A percentile compares a stretch with the other conserved stretches of the same genome.
Evolutionary conservation across 805 yeast genomes (phyloP).

Genomic region (Schizosaccharomyces lindneri): DNA sequence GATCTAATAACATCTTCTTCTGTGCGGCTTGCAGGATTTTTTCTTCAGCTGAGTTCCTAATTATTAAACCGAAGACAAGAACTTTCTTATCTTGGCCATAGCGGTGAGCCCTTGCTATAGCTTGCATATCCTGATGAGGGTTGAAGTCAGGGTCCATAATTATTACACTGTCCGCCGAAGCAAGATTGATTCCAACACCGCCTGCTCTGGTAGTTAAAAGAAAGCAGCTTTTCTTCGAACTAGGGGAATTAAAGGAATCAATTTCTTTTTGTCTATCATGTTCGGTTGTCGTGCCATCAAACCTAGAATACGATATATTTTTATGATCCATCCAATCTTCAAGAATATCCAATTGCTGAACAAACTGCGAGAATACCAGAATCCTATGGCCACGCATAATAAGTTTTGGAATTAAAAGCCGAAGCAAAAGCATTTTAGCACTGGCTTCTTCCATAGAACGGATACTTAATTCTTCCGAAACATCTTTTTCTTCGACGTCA

Average conservation of each 20-base stretch:
- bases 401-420: conserved; percentile 19
- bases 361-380: conserved; percentile 68
- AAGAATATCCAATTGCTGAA: conserved; percentile 54
- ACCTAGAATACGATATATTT: conserved; percentile 24
- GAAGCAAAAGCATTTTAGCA: conserved; percentile 61
- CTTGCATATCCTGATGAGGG: conserved; percentile 88
- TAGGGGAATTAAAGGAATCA: conserved; percentile 20
- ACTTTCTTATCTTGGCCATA: conserved; percentile 77
- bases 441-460: conserved; percentile 50
- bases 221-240: conserved; percentile 24
- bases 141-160: conserved; percentile 88
- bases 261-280: conserved; percentile 40
- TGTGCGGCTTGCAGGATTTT: conserved; percentile 62
- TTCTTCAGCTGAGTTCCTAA: conserved; percentile 43
- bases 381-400: conserved; percentile 33
- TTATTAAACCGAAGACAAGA: conserved; percentile 21
- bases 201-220: conserved; percentile 78
- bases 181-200: conserved; percentile 70
- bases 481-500: conserved; percentile 34
- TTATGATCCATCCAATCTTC: conserved; percentile 43
- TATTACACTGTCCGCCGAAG: conserved; percentile 69
- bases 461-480: conserved; percentile 38
- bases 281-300: conserved; percentile 52
- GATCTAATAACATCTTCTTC: conserved; percentile 73
- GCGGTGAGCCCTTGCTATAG: conserved; percentile 82